Base-by-base conservation (phyloP, 768 basidiomycete species). In the Boletales sp. region DNA sequence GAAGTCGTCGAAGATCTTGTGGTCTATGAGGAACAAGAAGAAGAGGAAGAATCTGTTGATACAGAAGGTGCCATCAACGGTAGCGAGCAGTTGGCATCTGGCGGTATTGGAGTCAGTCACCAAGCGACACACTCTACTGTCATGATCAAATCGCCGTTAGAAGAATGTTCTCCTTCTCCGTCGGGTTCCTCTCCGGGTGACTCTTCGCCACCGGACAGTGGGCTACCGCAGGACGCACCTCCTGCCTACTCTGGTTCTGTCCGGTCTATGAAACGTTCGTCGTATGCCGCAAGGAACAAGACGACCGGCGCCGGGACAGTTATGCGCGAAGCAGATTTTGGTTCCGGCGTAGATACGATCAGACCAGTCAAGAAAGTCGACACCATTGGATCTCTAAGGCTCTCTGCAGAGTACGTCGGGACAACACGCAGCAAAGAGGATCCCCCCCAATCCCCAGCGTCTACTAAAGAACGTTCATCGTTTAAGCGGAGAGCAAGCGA, bases 351-450 rank as follows among this genome's bases (percentile, higher is more conserved):
- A 40, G 90, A 90, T 60, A 98, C 94, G 2, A 91, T 98, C 60
- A 80, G 93, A 45, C 94, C 94, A 0, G 84, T 95, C 53, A 95
- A 94, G 78, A 91, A 90, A 61, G 84, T 95, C 29, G 93, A 97
- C 64, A 78, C 86, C 5, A 74, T 77, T 11, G 83, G 86, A 4
- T 93, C 91, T 5, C 70, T 92, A 13, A 75, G 84, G 53, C 66
- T 89, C 17, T 92, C 91, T 1, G 78, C 82, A 10, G 93, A 90
- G 58, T 94, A 81, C 62, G 83, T 93, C 27, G 92, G 91, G 10
- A 89, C 76, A 54, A 62, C 83, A 49, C 75, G 84, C 44, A 59
- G 66, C 41, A 77, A 77, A 64, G 87, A 81, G 47, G 75, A 73
- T 18, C 75, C 74, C 51, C 59, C 66, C 24, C 63, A 66, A 14